phyloP scores from a whole-genome alignment of 805 yeast genomes.

The Ogataea sp. region DNA sequence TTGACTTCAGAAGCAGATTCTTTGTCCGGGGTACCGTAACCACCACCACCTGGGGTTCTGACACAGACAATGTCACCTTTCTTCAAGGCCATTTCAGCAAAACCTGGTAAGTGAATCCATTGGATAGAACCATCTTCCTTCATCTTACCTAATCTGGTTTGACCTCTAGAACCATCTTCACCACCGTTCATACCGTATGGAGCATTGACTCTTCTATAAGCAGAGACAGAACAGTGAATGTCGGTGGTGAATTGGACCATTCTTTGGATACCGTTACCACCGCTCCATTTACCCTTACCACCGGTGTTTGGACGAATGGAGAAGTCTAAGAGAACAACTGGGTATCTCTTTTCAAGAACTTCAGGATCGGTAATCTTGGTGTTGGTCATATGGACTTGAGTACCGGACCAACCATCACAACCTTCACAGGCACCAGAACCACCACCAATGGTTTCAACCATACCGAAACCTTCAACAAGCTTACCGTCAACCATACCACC shows the following conservation, averaged over 20 bases:
- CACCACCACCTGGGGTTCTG: slow-evolving; percentile 36
- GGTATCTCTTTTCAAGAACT: slow-evolving; percentile 43
- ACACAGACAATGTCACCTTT: slow-evolving; percentile 30
- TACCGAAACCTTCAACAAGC: slow-evolving; percentile 41
- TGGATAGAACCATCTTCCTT: slow-evolving; percentile 13
- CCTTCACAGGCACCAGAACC: slow-evolving; percentile 47
- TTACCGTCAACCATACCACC: slow-evolving; percentile 30
- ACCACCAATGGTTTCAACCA: slow-evolving; percentile 48
- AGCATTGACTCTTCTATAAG: slow-evolving; percentile 44
- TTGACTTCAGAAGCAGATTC: too few relatives aligned
- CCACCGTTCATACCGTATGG: slow-evolving; percentile 54
- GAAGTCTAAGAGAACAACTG: slow-evolving; percentile 38
- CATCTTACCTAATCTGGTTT: slow-evolving; percentile 19
- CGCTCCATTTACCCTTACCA: slow-evolving; percentile 39
- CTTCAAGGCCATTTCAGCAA: slow-evolving; percentile 31
- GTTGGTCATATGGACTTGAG: slow-evolving; percentile 29
- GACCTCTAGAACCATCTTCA: slow-evolving; percentile 41
- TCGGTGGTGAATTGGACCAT: slow-evolving; percentile 36
- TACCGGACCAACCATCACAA: slow-evolving; percentile 37
- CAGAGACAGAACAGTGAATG: slow-evolving; percentile 34
- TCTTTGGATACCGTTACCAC: slow-evolving; percentile 46
- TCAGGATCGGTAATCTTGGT: slow-evolving; percentile 47
- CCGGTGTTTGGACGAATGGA: slow-evolving; percentile 38
- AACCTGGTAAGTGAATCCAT: slow-evolving; percentile 25
- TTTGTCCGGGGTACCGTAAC: slow-evolving; percentile 33